Conservation (phyloP, 2,329 filamentous ascomycete genomes). For the Metarhizium humberi region DNA sequence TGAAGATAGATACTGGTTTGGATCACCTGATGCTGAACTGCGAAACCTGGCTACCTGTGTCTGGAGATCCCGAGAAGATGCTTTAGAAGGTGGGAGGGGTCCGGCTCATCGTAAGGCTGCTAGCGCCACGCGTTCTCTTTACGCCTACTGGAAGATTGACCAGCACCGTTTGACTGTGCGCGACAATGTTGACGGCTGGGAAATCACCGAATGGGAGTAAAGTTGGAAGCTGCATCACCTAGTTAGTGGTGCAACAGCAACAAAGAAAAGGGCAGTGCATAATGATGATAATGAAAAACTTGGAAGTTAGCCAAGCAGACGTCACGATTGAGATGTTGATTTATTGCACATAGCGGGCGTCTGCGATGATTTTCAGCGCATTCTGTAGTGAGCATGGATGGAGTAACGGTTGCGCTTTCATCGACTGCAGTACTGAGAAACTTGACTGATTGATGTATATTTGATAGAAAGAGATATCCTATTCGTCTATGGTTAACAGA, state of each 20-base stretch:
- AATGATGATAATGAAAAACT: not conserved
- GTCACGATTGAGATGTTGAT: not conserved
- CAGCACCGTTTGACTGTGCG: slow-evolving; percentile 59
- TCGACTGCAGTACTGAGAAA: not conserved
- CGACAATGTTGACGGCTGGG: slow-evolving; percentile 56
- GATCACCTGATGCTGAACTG: slow-evolving; percentile 56
- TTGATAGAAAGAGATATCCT: slow-evolving; percentile 1
- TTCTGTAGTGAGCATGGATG: not conserved
- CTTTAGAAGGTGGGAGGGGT: slow-evolving; percentile 48
- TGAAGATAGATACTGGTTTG: slow-evolving; percentile 71
- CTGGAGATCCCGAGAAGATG: slow-evolving; percentile 53
- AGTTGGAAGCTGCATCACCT: slow-evolving; percentile 5
- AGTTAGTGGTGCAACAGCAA: not conserved
- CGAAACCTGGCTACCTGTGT: slow-evolving; percentile 76
- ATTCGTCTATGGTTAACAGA: slow-evolving; percentile 1
- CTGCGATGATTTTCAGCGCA: not conserved
- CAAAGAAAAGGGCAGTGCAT: not conserved
- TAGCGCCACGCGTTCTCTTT: slow-evolving; percentile 53
- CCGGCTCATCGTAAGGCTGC: slow-evolving; percentile 56
- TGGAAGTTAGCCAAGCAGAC: not conserved
- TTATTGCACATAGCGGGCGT: slow-evolving; percentile 1
- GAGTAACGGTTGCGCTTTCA: not conserved
- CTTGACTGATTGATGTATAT: not conserved
- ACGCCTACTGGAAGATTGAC: slow-evolving; percentile 60
- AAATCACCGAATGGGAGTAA: slow-evolving; percentile 46